Percentiles rank a stretch among this genome's conserved stretches.
Evolutionary conservation across 2,329 filamentous ascomycete genomes (phyloP).

Genomic region (Aquanectria penicillioides): DNA sequence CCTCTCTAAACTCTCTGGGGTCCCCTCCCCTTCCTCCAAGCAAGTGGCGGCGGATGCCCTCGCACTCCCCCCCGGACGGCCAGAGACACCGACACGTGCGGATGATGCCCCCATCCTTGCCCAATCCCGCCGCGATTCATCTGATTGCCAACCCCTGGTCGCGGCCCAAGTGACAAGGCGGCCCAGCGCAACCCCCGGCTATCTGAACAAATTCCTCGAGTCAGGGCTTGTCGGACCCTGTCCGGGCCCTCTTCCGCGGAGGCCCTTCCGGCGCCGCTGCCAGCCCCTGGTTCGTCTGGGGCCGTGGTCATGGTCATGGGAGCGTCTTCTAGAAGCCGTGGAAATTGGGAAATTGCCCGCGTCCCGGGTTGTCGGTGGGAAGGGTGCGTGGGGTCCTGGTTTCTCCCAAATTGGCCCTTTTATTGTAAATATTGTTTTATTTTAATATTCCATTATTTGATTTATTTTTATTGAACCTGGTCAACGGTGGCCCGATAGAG

Average conservation of each 20-base stretch:
- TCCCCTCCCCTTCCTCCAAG: too few relatives aligned
- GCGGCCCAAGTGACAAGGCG: neutral
- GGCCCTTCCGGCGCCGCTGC: conserved; percentile 34
- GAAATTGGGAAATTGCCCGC: conserved; percentile 34
- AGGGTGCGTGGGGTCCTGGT: conserved; percentile 18
- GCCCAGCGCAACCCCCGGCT: conserved; percentile 6
- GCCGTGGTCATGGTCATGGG: conserved; percentile 29
- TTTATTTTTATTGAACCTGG: conserved; percentile 9
- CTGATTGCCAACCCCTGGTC: conserved; percentile 16
- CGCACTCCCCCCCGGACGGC: conserved; percentile 17
- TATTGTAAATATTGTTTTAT: conserved; percentile 13
- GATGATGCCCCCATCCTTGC: conserved; percentile 23
- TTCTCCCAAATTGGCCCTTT: conserved; percentile 24
- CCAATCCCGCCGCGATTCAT: conserved; percentile 25
- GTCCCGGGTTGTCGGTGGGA: conserved; percentile 20
- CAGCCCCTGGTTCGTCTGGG: conserved; percentile 28
- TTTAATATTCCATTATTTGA: conserved; percentile 25
- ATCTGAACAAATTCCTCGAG: conserved; percentile 27
- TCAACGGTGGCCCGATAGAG: conserved; percentile 29
- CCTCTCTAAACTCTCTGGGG: too few relatives aligned
- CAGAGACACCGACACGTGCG: conserved; percentile 35
- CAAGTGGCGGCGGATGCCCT: too few relatives aligned
- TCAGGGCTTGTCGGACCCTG: conserved; percentile 22
- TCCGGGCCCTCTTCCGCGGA: conserved; percentile 26
- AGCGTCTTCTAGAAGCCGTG: conserved; percentile 40